Evolutionary conservation across 768 basidiomycete species (phyloP), one percentile per base, ranked within the genome.

Genomic region (Fistulinella prunicolor): DNA sequence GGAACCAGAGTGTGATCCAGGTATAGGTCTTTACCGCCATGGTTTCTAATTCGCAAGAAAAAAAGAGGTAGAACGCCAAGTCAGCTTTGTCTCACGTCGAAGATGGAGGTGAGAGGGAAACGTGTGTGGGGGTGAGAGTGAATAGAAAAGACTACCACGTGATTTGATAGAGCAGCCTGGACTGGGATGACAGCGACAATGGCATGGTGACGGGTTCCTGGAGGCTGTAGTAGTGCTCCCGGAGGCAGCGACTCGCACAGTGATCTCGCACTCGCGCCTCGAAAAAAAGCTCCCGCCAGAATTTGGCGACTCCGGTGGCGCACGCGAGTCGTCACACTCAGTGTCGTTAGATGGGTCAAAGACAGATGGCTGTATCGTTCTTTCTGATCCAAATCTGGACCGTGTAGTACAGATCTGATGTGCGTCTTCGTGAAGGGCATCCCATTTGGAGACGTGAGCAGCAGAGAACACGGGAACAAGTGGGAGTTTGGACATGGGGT

Each of bases 1-100:
- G 55, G 59, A 89, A 88, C 87, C 87, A 86, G 19, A 81, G 66
- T 1, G 82, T 73, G 23, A 85, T 71, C 82, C 82, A 82, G 46
- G 70, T 73, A 54, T 78, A 57, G 0, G 77, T 76, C 51, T 78
- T 81, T 22, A 74, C 62, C 36, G 76, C 62, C 80, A 82, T 82
- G 14, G 26, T 30, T 43, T 23, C 56, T 53, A 9, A 19, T 3
- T 3, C 21, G 20, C 26, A 29, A 23, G 13, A 42, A 21, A 24
- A 30, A 2, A 8, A 6, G 6, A n/a, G 12, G 23, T 6, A 42
- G 16, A 17, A 17, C 7, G 20, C 14, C 19, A 19, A 38, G 34
- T 6, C 6, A 12, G 12, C 6, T 28, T 28, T 6, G 28, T 28
- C 28, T n/a, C n/a, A n/a, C n/a, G n/a, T n/a, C n/a, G n/a, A n/a